Base-by-base conservation (phyloP, 352 stramenopile genomes). In the Phytopythium kandeliae region DNA sequence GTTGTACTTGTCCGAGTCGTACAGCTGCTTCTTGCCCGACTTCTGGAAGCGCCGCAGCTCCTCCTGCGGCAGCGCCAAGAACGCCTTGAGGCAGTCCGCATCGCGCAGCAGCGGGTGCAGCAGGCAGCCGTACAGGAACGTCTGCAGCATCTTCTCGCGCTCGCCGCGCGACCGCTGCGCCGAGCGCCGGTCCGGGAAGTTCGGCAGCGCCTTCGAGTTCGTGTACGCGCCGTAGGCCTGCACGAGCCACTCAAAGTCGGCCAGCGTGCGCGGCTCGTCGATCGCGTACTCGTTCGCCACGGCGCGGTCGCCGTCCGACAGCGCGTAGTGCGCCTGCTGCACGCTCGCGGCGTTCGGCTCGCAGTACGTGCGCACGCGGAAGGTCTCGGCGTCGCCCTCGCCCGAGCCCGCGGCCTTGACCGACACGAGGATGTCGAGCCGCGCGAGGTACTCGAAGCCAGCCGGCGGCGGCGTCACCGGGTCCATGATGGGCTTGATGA, bases 241-340 rank as follows among this genome's bases (percentile, higher is more conserved):
- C 51, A 86, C 83, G 17, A 94, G 65, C 80, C 83, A 92, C 60
- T 94, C 80, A 36, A 92, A 92, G 62, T 94, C 83, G n/a, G 68
- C 59, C 35, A 90, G 76, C 40, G 62, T 78, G 56, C 83, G 83
- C 56, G 71, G 68, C 51, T 82, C 67, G 41, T 59, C 67, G 50
- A 93, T 89, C 34, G 71, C 61, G 61, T 93, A 93, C 65, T 93
- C 83, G 63, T 91, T 87, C 3, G 83, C 85, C 8, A 91, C 71
- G 2, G 75, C 57, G 34, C 75, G 79, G 62, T 89, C 76, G 0
- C 58, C 63, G 26, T 89, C 80, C 2, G 67, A 66, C 10, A 92
- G 58, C 17, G 61, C 46, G 49, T 83, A 69, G 49, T 85, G 74
- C 10, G 67, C 68, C 16, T 62, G 61, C 56, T 79, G 78, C 19